A percentile compares a stretch with the other conserved stretches of the same genome.
These are phyloP conservation scores for Marchantia paleacea DNA, from an alignment of 225 moss, liverwort and hornwort genomes.

Conservation along the genomic window DNA sequence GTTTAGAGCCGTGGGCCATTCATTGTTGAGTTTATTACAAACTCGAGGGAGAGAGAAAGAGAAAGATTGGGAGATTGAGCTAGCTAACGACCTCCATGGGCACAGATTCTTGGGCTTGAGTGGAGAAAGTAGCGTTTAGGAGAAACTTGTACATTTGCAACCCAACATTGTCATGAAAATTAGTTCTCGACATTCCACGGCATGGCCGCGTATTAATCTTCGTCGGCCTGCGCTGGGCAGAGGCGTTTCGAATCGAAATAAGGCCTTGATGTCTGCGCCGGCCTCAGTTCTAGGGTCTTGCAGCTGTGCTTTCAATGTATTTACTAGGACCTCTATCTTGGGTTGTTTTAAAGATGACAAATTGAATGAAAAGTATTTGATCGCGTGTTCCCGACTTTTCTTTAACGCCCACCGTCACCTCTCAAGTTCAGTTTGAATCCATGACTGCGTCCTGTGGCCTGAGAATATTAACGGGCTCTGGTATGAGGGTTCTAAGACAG, in stretches of 20 bases:
- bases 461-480: no score
- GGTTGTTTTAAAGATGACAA: conserved; percentile 2
- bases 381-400: no score
- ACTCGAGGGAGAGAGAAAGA: background rate
- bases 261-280: background rate
- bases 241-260: background rate
- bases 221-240: background rate
- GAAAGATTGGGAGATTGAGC: no score
- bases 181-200: background rate
- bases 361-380: background rate
- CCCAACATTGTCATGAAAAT: conserved; percentile 7
- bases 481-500: no score
- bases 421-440: no score
- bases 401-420: no score
- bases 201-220: background rate
- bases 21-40: background rate
- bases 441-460: no score
- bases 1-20: background rate
- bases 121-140: conserved; percentile 4
- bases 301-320: background rate
- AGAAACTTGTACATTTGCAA: conserved; percentile 8
- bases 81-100: background rate
- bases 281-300: background rate
- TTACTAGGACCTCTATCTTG: background rate
- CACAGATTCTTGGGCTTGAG: background rate